These are phyloP conservation scores for Pichia sp. DNA, from an alignment of 1,139 yeast species.

Conservation along the genomic window DNA sequence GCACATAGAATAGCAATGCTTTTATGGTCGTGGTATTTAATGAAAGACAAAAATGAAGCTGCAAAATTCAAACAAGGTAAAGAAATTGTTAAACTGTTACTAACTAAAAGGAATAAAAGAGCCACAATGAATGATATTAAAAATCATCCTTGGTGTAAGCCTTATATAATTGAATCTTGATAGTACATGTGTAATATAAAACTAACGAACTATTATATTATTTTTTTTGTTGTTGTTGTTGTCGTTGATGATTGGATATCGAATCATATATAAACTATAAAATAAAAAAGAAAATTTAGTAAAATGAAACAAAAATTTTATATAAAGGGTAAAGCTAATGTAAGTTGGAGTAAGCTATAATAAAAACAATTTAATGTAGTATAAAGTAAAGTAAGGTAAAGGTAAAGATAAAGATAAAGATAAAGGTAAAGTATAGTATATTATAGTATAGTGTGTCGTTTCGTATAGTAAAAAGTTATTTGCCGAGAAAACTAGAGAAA, in stretches of 20 bases:
- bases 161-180: conserved; percentile 1
- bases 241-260: background rate
- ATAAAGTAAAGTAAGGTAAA: background rate
- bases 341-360: too few relatives aligned
- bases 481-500: background rate
- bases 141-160: conserved; percentile 18
- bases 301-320: background rate
- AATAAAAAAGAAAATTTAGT: background rate
- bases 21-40: conserved; percentile 78
- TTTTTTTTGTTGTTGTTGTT: background rate
- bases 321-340: too few relatives aligned
- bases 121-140: conserved; percentile 33
- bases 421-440: background rate
- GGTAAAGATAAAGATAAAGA: background rate
- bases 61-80: conserved; percentile 35
- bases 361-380: too few relatives aligned
- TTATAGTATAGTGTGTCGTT: too few relatives aligned
- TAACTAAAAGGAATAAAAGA: conserved; percentile 49
- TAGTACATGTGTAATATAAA: background rate
- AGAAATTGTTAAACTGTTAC: conserved; percentile 45
- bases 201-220: background rate
- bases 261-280: background rate
- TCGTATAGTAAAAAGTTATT: background rate
- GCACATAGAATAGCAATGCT: conserved; percentile 89
- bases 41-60: conserved; percentile 29